Conservation (phyloP, 2,329 filamentous ascomycete genomes). For the Diplocarpon rosae region DNA sequence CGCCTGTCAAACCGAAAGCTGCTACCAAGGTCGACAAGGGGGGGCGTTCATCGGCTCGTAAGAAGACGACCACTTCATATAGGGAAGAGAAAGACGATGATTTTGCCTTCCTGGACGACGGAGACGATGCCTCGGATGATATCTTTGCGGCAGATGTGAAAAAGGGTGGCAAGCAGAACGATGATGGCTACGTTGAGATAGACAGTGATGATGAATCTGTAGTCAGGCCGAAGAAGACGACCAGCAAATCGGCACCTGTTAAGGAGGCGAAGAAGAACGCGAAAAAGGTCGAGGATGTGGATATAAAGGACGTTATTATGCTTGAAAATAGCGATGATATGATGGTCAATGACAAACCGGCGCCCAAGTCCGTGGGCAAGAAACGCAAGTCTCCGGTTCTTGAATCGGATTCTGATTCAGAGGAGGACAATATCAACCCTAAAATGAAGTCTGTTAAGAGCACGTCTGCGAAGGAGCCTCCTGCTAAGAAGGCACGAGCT, state of each 20-base stretch:
- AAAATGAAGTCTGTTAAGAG: conserved; percentile 42
- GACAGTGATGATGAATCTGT: conserved; percentile 59
- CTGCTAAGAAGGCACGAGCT: conserved; percentile 27
- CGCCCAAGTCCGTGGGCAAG: conserved; percentile 27
- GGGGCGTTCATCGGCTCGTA: conserved; percentile 22
- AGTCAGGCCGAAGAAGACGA: conserved; percentile 43
- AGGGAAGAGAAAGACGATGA: conserved; percentile 32
- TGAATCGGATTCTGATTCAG: conserved; percentile 39
- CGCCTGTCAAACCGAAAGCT: conserved; percentile 16
- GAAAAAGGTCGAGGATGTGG: conserved; percentile 34
- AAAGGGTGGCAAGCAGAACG: conserved; percentile 52
- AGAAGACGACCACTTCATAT: conserved; percentile 18
- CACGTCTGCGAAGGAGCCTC: conserved; percentile 25
- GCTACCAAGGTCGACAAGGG: conserved; percentile 13
- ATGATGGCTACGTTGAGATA: conserved; percentile 61
- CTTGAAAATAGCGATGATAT: conserved; percentile 38
- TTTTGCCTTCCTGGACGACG: conserved; percentile 53
- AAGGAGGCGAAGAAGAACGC: conserved; percentile 13
- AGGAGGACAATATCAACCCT: conserved; percentile 39
- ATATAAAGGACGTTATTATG: conserved; percentile 27
- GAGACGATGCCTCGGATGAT: conserved; percentile 70
- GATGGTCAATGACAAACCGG: conserved; percentile 22
- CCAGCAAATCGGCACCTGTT: conserved; percentile 29
- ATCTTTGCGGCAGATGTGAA: conserved; percentile 69
- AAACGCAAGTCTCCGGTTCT: conserved; percentile 48